Evolutionary conservation across 371 early-diverging fungal species (phyloP).

Genomic region (Encephalitozoon cuniculi): DNA sequence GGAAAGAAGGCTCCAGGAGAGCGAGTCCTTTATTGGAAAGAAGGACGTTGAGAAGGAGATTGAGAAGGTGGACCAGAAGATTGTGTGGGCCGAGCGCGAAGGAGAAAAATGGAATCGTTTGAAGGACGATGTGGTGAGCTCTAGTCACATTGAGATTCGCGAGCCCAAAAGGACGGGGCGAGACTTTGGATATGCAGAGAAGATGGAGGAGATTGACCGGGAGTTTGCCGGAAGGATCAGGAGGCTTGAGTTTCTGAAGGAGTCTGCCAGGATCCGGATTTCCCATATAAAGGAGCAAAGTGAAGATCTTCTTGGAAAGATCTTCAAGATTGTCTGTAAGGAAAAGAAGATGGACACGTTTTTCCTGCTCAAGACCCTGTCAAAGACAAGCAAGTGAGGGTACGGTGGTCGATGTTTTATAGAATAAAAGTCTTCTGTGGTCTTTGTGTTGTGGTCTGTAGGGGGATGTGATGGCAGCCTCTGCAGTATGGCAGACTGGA

Average conservation of each 20-base stretch:
- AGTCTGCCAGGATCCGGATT: neutral
- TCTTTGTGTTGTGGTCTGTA: neutral
- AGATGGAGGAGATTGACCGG: neutral
- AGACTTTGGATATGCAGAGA: neutral
- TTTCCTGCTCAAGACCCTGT: conserved; percentile 24
- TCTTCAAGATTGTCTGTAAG: neutral
- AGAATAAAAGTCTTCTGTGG: conserved; percentile 4
- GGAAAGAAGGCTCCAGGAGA: neutral
- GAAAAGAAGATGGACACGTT: conserved; percentile 8
- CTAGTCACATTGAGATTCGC: neutral
- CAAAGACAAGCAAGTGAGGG: conserved; percentile 8
- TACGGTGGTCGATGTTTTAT: neutral
- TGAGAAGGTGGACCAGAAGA: neutral
- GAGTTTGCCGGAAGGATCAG: conserved; percentile 21
- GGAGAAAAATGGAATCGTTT: conserved; percentile 19
- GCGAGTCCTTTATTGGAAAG: neutral
- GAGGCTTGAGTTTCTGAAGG: conserved; percentile 10
- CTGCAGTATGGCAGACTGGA: neutral
- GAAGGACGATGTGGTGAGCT: neutral
- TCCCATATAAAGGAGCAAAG: conserved; percentile 4
- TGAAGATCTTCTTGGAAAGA: conserved; percentile 13
- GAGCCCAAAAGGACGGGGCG: neutral
- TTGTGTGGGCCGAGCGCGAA: neutral
- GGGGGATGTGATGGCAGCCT: neutral
- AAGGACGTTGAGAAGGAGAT: conserved; percentile 26